phyloP scores from a whole-genome alignment of 306 rosid species.

The Trifolium repens region DNA sequence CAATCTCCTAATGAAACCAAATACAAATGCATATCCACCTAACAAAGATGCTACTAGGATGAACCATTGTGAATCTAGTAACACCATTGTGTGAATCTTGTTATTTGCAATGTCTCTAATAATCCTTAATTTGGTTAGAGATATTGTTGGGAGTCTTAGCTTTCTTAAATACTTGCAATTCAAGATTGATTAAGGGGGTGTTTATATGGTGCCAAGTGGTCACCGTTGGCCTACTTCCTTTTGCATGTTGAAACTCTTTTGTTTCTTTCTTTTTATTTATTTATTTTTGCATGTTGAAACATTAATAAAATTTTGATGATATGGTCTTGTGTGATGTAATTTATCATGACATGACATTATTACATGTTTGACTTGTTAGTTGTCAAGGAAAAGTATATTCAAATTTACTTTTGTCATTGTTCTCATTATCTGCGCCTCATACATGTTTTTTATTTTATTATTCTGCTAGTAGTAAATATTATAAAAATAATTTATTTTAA shows the following conservation, averaged over 20 bases:
- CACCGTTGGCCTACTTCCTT: no score
- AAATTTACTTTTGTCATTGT: no score
- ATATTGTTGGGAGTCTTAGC: not conserved
- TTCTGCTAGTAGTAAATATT: no score
- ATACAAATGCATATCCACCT: conserved; percentile 52
- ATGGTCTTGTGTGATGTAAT: not conserved
- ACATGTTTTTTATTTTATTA: no score
- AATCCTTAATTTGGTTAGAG: not conserved
- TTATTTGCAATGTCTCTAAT: not conserved
- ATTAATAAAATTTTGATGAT: not conserved
- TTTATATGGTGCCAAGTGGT: not conserved
- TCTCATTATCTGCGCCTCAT: no score
- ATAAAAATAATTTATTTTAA: no score
- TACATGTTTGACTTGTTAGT: not conserved
- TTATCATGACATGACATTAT: not conserved
- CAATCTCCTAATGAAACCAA: conserved; percentile 49
- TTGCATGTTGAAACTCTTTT: no score
- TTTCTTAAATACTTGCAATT: not conserved
- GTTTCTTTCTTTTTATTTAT: no score
- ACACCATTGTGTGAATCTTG: conserved; percentile 42
- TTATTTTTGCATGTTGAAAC: no score
- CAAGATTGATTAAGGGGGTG: not conserved
- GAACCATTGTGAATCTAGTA: conserved; percentile 29
- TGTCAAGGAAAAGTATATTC: no score
- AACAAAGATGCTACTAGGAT: conserved; percentile 33